phyloP scores from a whole-genome alignment of 208 protist species.

The Leishmania arabica region DNA sequence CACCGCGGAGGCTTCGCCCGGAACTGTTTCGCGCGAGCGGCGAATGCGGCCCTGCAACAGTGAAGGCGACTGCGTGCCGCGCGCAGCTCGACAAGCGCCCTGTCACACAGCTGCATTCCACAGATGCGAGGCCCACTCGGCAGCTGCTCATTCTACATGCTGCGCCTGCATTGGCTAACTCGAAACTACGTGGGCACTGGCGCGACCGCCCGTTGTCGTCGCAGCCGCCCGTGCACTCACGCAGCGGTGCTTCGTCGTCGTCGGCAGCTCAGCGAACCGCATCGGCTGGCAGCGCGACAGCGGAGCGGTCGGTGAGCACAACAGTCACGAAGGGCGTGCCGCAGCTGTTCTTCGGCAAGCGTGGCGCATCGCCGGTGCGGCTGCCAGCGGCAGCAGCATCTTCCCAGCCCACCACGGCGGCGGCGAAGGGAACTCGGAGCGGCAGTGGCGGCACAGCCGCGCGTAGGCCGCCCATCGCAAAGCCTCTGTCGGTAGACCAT shows the following conservation, averaged over 20 bases:
- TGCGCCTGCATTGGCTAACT: neutral
- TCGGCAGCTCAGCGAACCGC: neutral
- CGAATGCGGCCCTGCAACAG: neutral
- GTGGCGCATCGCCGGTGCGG: constrained; percentile 6
- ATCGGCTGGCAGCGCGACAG: neutral
- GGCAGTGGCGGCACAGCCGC: neutral
- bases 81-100: neutral
- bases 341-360: constrained; percentile 29
- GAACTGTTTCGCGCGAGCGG: constrained; percentile 3
- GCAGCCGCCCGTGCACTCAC: neutral
- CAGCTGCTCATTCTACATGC: neutral
- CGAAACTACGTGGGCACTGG: neutral
- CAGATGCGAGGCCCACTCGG: neutral
- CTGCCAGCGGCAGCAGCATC: neutral
- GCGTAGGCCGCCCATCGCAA: neutral
- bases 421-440: neutral
- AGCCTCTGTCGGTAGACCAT: neutral
- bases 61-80: too few relatives aligned
- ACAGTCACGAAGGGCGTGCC: constrained; percentile 24
- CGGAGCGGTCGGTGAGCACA: neutral
- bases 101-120: neutral
- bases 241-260: neutral
- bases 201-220: neutral
- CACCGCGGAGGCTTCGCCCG: neutral
- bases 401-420: neutral